These are phyloP conservation scores for Diaporthe ampelina DNA, from an alignment of 2,329 filamentous ascomycete species.

Conservation along the genomic window DNA sequence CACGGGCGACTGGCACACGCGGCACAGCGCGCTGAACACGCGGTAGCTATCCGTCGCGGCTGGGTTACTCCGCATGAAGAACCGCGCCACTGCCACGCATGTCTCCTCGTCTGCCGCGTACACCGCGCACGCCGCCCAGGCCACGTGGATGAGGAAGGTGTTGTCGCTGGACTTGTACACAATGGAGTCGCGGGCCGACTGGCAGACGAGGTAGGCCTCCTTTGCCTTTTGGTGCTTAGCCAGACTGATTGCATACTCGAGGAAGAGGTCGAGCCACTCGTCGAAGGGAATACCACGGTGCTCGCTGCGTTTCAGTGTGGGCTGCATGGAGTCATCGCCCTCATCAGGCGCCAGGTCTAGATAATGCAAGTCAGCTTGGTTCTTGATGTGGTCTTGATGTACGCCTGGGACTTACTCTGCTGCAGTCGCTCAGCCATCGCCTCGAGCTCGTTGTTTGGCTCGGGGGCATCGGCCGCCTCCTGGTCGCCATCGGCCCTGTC, in stretches of 20 bases:
- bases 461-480: constrained; percentile 27
- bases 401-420: constrained; percentile 59
- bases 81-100: constrained; percentile 80
- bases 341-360: constrained; percentile 53
- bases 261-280: constrained; percentile 90
- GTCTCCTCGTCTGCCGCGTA: constrained; percentile 84
- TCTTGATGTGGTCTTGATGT: not conserved
- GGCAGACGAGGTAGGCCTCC: constrained; percentile 84
- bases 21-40: constrained; percentile 83
- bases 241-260: constrained; percentile 86
- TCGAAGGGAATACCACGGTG: constrained; percentile 83
- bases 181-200: constrained; percentile 83
- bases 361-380: constrained; percentile 20
- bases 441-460: constrained; percentile 60
- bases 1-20: constrained; percentile 79
- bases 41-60: constrained; percentile 87
- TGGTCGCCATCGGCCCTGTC: constrained; percentile 33
- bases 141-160: constrained; percentile 80
- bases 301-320: constrained; percentile 49
- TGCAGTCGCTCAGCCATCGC: constrained; percentile 70
- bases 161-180: constrained; percentile 81
- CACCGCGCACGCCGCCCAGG: constrained; percentile 85
- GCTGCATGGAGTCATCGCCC: constrained; percentile 48
- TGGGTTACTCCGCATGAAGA: constrained; percentile 86
- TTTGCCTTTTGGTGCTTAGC: constrained; percentile 76